Evolutionary conservation across 371 early-diverging fungal genomes (phyloP).

Genomic region (Mortierella sp.): DNA sequence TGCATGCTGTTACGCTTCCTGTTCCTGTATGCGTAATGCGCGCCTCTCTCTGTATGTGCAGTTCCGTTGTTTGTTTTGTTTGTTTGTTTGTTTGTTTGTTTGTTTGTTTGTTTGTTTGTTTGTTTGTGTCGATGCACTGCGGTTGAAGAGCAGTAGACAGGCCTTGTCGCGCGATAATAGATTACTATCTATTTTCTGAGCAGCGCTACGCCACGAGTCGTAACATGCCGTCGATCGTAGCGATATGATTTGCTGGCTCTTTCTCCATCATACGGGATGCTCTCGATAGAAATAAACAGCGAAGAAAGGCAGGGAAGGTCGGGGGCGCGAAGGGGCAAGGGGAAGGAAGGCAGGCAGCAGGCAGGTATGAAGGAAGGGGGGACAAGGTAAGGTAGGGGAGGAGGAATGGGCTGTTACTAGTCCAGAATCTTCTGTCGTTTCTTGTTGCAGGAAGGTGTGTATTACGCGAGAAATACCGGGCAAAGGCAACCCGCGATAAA

Average conservation of each 20-base stretch:
- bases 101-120: not conserved
- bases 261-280: not conserved
- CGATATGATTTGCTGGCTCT: constrained; percentile 32
- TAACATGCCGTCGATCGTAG: constrained; percentile 25
- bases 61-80: not conserved
- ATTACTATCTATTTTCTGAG: not conserved
- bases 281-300: not conserved
- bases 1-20: not conserved
- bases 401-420: not conserved
- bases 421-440: not conserved
- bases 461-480: constrained; percentile 6
- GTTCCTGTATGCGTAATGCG: not conserved
- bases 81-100: not conserved
- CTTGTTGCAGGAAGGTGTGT: no score
- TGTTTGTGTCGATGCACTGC: not conserved
- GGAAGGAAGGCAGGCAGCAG: not conserved
- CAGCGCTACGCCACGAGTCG: not conserved
- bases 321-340: not conserved
- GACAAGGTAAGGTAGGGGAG: not conserved
- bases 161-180: not conserved
- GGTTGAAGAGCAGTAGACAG: constrained; percentile 11
- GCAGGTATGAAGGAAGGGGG: not conserved
- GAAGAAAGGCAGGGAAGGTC: no score
- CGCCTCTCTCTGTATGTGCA: not conserved
- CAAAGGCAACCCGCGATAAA: not conserved